phyloP scores from a whole-genome alignment of 2,329 filamentous ascomycete genomes.

The Parascedosporium putredinis region DNA sequence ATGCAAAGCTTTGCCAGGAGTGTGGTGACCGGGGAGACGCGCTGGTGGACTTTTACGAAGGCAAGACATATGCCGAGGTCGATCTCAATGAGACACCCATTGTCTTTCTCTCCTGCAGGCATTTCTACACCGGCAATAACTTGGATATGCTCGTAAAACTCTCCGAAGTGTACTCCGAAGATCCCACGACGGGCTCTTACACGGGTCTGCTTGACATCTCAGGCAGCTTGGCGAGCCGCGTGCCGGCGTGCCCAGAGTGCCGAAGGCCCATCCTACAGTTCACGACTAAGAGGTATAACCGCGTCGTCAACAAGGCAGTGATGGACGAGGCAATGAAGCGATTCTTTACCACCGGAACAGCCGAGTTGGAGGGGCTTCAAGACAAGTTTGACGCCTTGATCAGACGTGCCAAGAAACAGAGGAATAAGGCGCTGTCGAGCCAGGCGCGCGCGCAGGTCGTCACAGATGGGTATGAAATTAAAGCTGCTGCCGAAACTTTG shows the following conservation, averaged over 20 bases:
- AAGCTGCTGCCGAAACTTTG: not conserved
- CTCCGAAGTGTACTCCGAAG: slow-evolving; percentile 32
- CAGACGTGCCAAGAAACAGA: not conserved
- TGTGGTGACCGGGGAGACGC: slow-evolving; percentile 33
- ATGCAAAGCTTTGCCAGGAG: slow-evolving; percentile 39
- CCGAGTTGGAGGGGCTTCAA: slow-evolving; percentile 24
- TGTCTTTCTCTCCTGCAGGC: slow-evolving; percentile 50
- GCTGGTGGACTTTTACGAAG: slow-evolving; percentile 44
- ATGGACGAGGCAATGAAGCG: slow-evolving; percentile 53
- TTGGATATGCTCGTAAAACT: slow-evolving; percentile 52
- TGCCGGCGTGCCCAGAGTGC: slow-evolving; percentile 42
- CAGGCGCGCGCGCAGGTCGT: too few species aligned
- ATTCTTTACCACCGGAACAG: slow-evolving; percentile 30
- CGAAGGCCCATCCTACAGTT: slow-evolving; percentile 45
- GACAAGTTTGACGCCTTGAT: not conserved
- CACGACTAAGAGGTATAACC: slow-evolving; percentile 40
- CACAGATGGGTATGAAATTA: too few species aligned
- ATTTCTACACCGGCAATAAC: slow-evolving; percentile 47
- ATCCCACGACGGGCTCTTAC: slow-evolving; percentile 18
- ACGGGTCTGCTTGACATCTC: slow-evolving; percentile 31
- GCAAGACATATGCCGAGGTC: slow-evolving; percentile 41
- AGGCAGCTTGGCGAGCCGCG: slow-evolving; percentile 31
- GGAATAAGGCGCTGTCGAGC: not conserved
- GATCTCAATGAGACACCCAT: slow-evolving; percentile 47
- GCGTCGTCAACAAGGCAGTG: slow-evolving; percentile 46